These are phyloP conservation scores for Dalbergia cultrata DNA, from an alignment of 306 rosid species.

Conservation along the genomic window DNA sequence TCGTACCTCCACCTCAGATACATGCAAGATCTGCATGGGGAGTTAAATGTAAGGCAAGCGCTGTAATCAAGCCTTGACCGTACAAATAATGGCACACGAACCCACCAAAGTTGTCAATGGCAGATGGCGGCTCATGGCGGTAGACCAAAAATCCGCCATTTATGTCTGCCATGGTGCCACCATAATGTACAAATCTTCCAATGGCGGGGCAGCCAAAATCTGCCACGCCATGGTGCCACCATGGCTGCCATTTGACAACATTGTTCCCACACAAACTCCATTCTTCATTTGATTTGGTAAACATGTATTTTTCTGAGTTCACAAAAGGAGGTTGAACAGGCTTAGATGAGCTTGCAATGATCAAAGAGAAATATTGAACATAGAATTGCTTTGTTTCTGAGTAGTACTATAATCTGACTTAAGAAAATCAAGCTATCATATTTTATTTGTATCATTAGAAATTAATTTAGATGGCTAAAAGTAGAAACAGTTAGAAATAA, in stretches of 20 bases:
- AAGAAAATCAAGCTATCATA: not conserved
- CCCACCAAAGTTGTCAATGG: too few species aligned
- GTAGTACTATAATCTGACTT: conserved; percentile 11
- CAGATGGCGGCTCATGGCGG: too few species aligned
- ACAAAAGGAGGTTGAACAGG: not conserved
- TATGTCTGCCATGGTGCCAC: too few species aligned
- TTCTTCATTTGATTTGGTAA: conserved; percentile 7
- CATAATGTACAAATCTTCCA: too few species aligned
- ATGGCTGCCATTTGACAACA: too few species aligned
- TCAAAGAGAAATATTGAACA: not conserved
- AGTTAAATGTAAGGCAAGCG: conserved; percentile 14
- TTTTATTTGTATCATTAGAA: conserved; percentile 33
- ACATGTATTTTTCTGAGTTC: not conserved
- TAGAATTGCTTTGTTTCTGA: conserved; percentile 8
- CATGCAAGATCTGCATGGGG: conserved; percentile 79
- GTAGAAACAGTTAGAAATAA: not conserved
- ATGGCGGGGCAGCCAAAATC: too few species aligned
- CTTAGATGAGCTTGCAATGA: not conserved
- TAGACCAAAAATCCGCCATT: too few species aligned
- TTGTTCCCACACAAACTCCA: not conserved
- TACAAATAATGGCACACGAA: conserved; percentile 6
- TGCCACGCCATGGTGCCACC: too few species aligned
- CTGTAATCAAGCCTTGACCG: conserved; percentile 2
- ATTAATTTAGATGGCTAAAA: not conserved
- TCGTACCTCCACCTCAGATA: conserved; percentile 78